Conservation (phyloP, 2,329 filamentous ascomycete genomes). For the Microdochium bolleyi region DNA sequence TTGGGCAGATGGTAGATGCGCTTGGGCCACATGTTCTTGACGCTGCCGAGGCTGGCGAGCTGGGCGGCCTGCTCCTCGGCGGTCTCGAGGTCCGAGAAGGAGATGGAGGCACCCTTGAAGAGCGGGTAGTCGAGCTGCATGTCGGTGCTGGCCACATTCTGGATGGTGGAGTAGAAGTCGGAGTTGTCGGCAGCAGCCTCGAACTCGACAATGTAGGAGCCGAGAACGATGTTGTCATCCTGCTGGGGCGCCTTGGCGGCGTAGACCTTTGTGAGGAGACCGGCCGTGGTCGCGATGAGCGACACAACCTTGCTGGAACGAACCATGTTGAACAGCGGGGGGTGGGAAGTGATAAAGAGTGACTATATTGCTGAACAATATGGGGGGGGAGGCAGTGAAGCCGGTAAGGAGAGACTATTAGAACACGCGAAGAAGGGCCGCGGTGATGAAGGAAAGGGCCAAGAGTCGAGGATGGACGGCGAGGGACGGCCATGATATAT, state of each 20-base stretch:
- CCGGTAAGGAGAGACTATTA: background rate
- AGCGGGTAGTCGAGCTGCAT: conserved; percentile 41
- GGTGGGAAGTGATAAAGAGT: background rate
- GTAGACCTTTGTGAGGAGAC: conserved; percentile 16
- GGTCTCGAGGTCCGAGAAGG: conserved; percentile 37
- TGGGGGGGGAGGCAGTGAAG: background rate
- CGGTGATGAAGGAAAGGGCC: background rate
- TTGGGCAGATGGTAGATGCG: conserved; percentile 33
- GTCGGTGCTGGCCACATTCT: conserved; percentile 31
- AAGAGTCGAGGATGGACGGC: background rate
- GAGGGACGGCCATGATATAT: background rate
- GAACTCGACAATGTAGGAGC: conserved; percentile 46
- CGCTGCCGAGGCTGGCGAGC: conserved; percentile 30
- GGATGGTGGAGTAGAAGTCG: conserved; percentile 28
- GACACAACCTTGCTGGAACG: conserved; percentile 22
- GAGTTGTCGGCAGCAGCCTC: conserved; percentile 32
- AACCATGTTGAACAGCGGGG: conserved; percentile 22
- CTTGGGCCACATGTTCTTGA: conserved; percentile 43
- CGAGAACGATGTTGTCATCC: conserved; percentile 21
- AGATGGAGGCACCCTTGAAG: conserved; percentile 47
- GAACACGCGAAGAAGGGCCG: background rate
- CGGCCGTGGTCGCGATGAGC: conserved; percentile 24
- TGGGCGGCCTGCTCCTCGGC: conserved; percentile 32
- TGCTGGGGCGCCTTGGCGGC: conserved; percentile 10
- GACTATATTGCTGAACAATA: background rate